Evolutionary conservation across 31 red algal species (phyloP).

Genomic region (Pterothamnion heteromorphum): DNA sequence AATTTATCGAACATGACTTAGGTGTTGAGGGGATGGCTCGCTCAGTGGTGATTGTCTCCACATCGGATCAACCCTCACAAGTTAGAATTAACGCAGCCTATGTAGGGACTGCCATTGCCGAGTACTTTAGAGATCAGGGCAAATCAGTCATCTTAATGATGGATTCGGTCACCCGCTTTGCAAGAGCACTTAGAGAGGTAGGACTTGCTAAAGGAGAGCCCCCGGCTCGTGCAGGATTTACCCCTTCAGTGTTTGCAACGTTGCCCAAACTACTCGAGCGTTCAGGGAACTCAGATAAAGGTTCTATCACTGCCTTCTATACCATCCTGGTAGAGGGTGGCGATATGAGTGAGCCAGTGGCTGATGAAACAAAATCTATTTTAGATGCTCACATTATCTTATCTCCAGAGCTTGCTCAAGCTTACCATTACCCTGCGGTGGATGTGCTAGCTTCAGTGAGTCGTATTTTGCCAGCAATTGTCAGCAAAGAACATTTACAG

Average conservation of each 20-base stretch:
- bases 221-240: conserved; percentile 21
- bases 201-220: conserved; percentile 42
- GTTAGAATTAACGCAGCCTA: conserved; percentile 8
- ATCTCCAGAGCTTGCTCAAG: conserved; percentile 8
- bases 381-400: conserved; percentile 47
- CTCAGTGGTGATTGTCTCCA: conserved; percentile 15
- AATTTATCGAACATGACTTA: conserved; percentile 34
- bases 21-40: background rate
- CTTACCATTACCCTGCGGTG: conserved; percentile 32
- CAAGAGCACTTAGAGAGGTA: conserved; percentile 34
- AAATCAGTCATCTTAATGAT: conserved; percentile 42
- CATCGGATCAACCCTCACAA: conserved; percentile 16
- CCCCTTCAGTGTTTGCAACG: conserved; percentile 25
- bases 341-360: conserved; percentile 19
- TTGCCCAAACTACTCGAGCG: conserved; percentile 38
- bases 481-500: background rate
- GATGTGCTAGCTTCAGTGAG: conserved; percentile 29
- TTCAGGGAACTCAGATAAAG: background rate
- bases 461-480: conserved; percentile 21
- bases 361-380: conserved; percentile 33
- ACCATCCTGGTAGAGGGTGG: conserved; percentile 40
- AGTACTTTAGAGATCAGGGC: conserved; percentile 46
- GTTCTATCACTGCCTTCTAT: conserved; percentile 43
- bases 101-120: conserved; percentile 40
- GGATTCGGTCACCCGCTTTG: conserved; percentile 36